Evolutionary conservation across 2,329 filamentous ascomycete species (phyloP).

Genomic region (Talaromyces marneffei): DNA sequence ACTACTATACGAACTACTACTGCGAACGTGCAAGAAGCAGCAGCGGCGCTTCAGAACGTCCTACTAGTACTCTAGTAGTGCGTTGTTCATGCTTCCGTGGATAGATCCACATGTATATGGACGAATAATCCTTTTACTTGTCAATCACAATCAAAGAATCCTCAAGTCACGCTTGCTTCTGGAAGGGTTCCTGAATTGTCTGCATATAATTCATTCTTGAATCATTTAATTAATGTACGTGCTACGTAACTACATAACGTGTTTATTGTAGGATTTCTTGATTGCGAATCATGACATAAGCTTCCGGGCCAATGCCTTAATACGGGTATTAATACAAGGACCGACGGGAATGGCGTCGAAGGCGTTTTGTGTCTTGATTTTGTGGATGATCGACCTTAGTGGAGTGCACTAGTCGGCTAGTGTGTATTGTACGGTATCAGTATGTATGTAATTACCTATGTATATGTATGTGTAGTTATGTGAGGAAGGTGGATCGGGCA

Average conservation of each 20-base stretch:
- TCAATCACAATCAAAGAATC: not conserved
- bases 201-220: not conserved
- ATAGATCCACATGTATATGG: not conserved
- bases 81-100: not conserved
- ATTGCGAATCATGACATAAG: not conserved
- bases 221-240: not conserved
- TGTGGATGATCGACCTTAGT: slow-evolving; percentile 3
- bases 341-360: slow-evolving; percentile 3
- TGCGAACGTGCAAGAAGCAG: no score
- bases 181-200: not conserved
- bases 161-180: slow-evolving; percentile 6
- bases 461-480: not conserved
- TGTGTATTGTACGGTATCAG: not conserved
- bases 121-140: not conserved
- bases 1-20: not conserved
- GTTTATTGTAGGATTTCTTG: not conserved
- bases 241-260: not conserved
- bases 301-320: not conserved
- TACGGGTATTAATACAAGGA: not conserved
- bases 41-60: not conserved
- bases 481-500: not conserved
- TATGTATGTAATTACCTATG: not conserved
- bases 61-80: not conserved
- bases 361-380: slow-evolving; percentile 1
- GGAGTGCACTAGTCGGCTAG: not conserved